Evolutionary conservation across 345 rosid species (phyloP).

Genomic region (Hibiscus tridactylites): DNA sequence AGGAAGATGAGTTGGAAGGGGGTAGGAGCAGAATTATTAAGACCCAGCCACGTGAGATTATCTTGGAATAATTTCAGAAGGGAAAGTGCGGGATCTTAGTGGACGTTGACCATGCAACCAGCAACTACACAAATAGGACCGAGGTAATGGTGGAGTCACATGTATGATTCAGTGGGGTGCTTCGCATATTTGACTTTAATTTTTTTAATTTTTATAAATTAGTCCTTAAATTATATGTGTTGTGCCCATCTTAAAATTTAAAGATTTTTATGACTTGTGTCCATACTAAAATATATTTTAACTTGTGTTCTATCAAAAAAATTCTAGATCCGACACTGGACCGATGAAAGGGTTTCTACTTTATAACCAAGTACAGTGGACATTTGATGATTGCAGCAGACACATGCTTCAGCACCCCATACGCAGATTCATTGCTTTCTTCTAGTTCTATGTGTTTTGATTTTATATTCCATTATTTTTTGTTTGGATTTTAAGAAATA

Average conservation of each 20-base stretch:
- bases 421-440: constrained; percentile 20
- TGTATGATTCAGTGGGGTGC: too few relatives aligned
- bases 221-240: too few relatives aligned
- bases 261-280: too few relatives aligned
- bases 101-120: constrained; percentile 17
- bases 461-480: neutral
- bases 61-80: constrained; percentile 15
- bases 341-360: neutral
- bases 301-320: too few relatives aligned
- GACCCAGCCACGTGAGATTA: constrained; percentile 16
- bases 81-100: neutral
- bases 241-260: too few relatives aligned
- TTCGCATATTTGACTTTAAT: too few relatives aligned
- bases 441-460: constrained; percentile 24
- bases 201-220: too few relatives aligned
- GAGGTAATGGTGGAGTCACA: too few relatives aligned
- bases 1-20: neutral
- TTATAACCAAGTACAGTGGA: neutral
- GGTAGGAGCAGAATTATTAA: constrained; percentile 15
- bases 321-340: too few relatives aligned
- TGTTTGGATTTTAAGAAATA: neutral
- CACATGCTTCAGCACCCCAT: constrained; percentile 17
- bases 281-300: too few relatives aligned
- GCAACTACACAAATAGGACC: too few relatives aligned
- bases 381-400: constrained; percentile 15